Evolutionary conservation across 2,329 filamentous ascomycete species (phyloP).

Genomic region (Cyphellophora europaea): DNA sequence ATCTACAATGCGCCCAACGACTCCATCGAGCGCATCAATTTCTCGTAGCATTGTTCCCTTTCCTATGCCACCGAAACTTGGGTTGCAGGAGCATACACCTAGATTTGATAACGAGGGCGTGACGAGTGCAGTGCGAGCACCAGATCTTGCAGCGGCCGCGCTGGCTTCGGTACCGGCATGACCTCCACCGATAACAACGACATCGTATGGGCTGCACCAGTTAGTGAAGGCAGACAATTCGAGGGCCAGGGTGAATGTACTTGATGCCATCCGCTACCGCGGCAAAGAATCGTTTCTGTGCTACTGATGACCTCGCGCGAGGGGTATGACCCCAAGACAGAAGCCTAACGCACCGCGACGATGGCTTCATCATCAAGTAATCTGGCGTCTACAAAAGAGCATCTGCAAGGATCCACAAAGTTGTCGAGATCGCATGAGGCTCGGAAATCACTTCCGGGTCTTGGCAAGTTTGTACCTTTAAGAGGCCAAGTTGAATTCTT

Average conservation of each 20-base stretch:
- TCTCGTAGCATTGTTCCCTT: conserved; percentile 95
- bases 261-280: conserved; percentile 14
- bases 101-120: conserved; percentile 84
- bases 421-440: no score
- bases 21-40: conserved; percentile 85
- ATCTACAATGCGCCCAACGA: conserved; percentile 82
- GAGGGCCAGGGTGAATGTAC: no score
- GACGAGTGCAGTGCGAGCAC: conserved; percentile 79
- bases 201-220: conserved; percentile 62
- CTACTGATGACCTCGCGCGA: conserved; percentile 12
- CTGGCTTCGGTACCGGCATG: conserved; percentile 94
- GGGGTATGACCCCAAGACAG: conserved; percentile 18
- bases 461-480: no score
- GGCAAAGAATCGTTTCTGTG: conserved; percentile 16
- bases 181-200: conserved; percentile 89
- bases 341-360: conserved; percentile 7
- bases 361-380: conserved; percentile 11
- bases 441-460: no score
- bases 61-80: conserved; percentile 95
- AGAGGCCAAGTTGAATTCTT: no score
- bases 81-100: conserved; percentile 93
- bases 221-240: conserved; percentile 5
- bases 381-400: no score
- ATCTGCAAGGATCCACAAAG: no score
- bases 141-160: conserved; percentile 78